A percentile compares a stretch with the other conserved stretches of the same genome.
phyloP scores from a whole-genome alignment of 148 eudicot genomes.

The Tetragonia tetragonoides region DNA sequence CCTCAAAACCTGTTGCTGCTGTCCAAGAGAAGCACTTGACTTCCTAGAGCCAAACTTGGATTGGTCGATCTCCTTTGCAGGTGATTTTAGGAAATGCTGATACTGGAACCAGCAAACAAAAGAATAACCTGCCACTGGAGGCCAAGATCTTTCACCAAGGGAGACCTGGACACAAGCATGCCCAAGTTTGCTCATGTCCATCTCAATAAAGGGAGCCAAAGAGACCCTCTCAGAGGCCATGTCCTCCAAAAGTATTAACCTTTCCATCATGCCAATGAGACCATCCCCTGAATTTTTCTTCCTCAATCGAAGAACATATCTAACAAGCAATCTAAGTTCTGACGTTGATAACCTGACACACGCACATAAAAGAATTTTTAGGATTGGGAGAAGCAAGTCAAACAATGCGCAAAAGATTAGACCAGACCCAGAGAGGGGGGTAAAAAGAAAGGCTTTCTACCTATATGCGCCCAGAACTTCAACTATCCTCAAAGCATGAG shows the following conservation, averaged over 20 bases:
- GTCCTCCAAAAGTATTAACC: slow-evolving; percentile 72
- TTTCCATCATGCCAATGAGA: slow-evolving; percentile 93
- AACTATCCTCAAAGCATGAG: slow-evolving; percentile 76
- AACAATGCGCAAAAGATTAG: slow-evolving; percentile 2
- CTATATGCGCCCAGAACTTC: slow-evolving; percentile 96
- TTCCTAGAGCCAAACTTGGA: slow-evolving; percentile 51
- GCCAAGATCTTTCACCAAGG: slow-evolving; percentile 98
- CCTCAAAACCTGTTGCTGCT: slow-evolving; percentile 57
- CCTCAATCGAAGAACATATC: slow-evolving; percentile 82
- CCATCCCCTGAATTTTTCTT: slow-evolving; percentile 56
- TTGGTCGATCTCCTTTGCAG: slow-evolving; percentile 53
- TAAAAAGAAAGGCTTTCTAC: slow-evolving; percentile 32
- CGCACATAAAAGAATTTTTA: background rate
- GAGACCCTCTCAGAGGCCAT: slow-evolving; percentile 70
- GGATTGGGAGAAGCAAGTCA: slow-evolving; percentile 1
- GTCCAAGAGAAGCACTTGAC: slow-evolving; percentile 36
- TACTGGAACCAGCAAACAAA: slow-evolving; percentile 98
- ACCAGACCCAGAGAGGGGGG: background rate
- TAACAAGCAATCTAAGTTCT: slow-evolving; percentile 77
- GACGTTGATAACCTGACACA: slow-evolving; percentile 69
- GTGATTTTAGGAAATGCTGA: slow-evolving; percentile 64
- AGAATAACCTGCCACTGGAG: slow-evolving; percentile 99
- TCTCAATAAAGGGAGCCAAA: slow-evolving; percentile 89
- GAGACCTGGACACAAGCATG: slow-evolving; percentile 95
- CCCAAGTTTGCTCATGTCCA: slow-evolving; percentile 95